Percentiles rank a stretch among this genome's conserved stretches.
These are phyloP conservation scores for Trichoderma pleuroti DNA, from an alignment of 2,329 filamentous ascomycete species.

Conservation along the genomic window DNA sequence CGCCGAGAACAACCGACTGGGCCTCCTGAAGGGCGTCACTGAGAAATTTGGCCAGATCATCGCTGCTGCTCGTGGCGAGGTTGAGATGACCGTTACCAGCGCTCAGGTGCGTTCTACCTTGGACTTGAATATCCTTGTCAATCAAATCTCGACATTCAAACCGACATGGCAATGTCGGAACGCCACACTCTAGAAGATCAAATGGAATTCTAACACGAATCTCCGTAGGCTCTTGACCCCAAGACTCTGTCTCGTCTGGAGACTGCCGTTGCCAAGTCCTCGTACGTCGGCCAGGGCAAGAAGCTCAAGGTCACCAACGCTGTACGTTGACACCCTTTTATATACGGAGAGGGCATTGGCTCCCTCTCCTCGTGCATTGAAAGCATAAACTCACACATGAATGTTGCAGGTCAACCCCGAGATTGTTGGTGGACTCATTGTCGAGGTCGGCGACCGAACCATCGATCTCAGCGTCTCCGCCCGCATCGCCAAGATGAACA, in stretches of 20 bases:
- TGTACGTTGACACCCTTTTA: constrained; percentile 45
- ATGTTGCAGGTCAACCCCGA: constrained; percentile 79
- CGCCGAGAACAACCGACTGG: constrained; percentile 94
- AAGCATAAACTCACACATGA: neutral
- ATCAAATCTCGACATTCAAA: neutral
- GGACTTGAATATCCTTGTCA: neutral
- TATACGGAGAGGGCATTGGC: neutral
- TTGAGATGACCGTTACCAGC: constrained; percentile 88
- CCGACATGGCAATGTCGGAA: neutral
- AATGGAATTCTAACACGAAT: constrained; percentile 24
- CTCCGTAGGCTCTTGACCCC: constrained; percentile 70
- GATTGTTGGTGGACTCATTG: constrained; percentile 86
- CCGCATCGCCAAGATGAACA: constrained; percentile 98
- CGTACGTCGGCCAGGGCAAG: constrained; percentile 85
- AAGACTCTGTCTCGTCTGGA: constrained; percentile 85
- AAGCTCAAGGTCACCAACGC: constrained; percentile 96
- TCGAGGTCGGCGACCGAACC: constrained; percentile 96
- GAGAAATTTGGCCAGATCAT: constrained; percentile 87
- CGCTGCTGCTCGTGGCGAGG: constrained; percentile 83
- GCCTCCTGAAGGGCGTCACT: constrained; percentile 74
- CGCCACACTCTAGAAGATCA: neutral
- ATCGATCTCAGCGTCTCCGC: constrained; percentile 95
- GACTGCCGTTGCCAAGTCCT: constrained; percentile 81
- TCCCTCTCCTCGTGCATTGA: neutral
- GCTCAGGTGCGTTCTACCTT: constrained; percentile 66